These are phyloP conservation scores for Fusarium sp. DNA, from an alignment of 2,329 filamentous ascomycete genomes.

Conservation along the genomic window DNA sequence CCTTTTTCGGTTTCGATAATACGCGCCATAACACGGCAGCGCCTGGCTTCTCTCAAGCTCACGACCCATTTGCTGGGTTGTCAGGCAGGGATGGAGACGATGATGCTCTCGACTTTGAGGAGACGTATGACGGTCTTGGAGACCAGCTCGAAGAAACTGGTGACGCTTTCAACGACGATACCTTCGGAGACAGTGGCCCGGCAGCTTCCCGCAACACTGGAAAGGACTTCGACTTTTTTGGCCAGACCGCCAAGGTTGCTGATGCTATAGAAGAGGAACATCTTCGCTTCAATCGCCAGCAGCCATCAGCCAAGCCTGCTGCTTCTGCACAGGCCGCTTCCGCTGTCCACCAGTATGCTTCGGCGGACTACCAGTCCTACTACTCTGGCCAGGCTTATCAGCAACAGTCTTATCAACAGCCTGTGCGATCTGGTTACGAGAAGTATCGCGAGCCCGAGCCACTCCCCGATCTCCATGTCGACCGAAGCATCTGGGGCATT, in stretches of 20 bases:
- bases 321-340: conserved; percentile 50
- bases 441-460: conserved; percentile 88
- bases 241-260: conserved; percentile 88
- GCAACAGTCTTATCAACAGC: conserved; percentile 59
- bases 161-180: conserved; percentile 97
- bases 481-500: conserved; percentile 92
- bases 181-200: conserved; percentile 72
- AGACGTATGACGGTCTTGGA: conserved; percentile 95
- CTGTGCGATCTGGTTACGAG: conserved; percentile 87
- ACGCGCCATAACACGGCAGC: conserved; percentile 76
- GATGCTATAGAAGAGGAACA: conserved; percentile 93
- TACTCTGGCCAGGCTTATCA: conserved; percentile 42
- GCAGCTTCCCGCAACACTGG: conserved; percentile 70
- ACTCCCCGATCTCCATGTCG: conserved; percentile 90
- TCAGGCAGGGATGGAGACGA: conserved; percentile 73
- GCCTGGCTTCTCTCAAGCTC: conserved; percentile 83
- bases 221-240: conserved; percentile 98
- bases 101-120: conserved; percentile 83
- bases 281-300: conserved; percentile 82
- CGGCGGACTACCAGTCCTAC: conserved; percentile 54
- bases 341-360: conserved; percentile 55
- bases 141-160: conserved; percentile 91
- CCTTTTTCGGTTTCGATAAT: conserved; percentile 91
- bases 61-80: conserved; percentile 90
- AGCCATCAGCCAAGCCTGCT: conserved; percentile 64